phyloP scores from a whole-genome alignment of 192 early-diverging fungal species.

The Entophlyctis luteolus region DNA sequence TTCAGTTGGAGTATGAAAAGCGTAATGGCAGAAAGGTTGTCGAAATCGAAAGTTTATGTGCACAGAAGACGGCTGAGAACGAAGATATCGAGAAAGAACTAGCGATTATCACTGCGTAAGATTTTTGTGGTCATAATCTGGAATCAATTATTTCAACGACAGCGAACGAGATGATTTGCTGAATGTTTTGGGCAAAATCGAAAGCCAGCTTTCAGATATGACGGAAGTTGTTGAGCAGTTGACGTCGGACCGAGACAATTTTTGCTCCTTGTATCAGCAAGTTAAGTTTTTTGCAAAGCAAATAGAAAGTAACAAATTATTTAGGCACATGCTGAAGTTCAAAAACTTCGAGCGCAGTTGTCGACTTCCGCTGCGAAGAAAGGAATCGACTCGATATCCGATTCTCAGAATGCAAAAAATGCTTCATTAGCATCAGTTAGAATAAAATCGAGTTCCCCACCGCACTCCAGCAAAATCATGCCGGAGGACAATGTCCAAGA shows the following conservation, averaged over 20 bases:
- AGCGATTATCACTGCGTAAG: neutral
- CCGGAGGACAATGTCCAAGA: neutral
- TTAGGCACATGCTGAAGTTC: constrained; percentile 13
- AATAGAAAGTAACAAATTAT: neutral
- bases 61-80: constrained; percentile 5
- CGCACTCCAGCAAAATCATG: neutral
- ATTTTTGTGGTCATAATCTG: too few species aligned
- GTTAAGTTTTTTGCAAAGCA: constrained; percentile 19
- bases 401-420: too few species aligned
- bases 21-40: too few species aligned
- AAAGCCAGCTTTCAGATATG: constrained; percentile 34
- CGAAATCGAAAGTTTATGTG: too few species aligned
- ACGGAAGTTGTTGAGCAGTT: constrained; percentile 30
- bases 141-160: neutral
- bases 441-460: neutral
- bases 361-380: constrained; percentile 18
- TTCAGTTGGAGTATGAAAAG: too few species aligned
- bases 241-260: constrained; percentile 44
- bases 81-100: constrained; percentile 6
- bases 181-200: constrained; percentile 35
- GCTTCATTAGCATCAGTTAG: too few species aligned
- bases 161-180: constrained; percentile 45
- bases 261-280: constrained; percentile 43
- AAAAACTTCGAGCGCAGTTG: constrained; percentile 8
- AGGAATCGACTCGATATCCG: too few species aligned